Evolutionary conservation across 1,139 yeast species (phyloP), one percentile per base, ranked within the genome.

Genomic region (Geotrichum klebahnii): DNA sequence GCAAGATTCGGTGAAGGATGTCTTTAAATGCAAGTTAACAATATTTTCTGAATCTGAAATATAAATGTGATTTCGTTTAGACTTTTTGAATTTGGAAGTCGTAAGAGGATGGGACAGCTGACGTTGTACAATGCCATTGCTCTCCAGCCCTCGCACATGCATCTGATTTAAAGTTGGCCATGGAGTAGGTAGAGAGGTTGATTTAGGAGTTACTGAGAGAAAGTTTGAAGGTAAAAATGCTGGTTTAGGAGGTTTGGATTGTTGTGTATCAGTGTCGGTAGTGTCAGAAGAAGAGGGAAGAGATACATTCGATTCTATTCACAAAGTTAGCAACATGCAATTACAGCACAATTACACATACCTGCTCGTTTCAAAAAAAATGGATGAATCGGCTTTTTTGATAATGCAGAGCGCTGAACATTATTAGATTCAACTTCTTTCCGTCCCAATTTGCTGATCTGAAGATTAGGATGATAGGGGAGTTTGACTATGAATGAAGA

Each of bases 361-460:
- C 42, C 47, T 12, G 33, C 19, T 24, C 52, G 49, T 23, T 55
- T 54, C 5, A 55, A 47, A 36, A 60, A 60, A 51, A 60, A 60
- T 5, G 62, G 61, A 51, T 59, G 63, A 12, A 57, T 35, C 4
- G 57, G 52, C 29, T 46, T 53, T 12, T 44, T 42, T 5, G 28
- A 19, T 22, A 37, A 36, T 36, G 29, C 29, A 12, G 28, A 9
- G 10, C 17, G 17, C 14, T 31, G 24, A 14, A 28, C 9, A 29
- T n/a, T 12, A 29, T n/a, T 3, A 29, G n/a, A n/a, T n/a, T n/a
- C n/a, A n/a, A n/a, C 29, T 26, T 26, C 10, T 8, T 26, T 26
- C 29, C 29, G 29, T 26, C 29, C 29, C 6, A 26, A 26, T 26
- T 26, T 10, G 6, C 16, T 5, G 20, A 2, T 22, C 19, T 36